phyloP scores from a whole-genome alignment of 192 early-diverging fungal genomes.

The Mortierella antarctica region DNA sequence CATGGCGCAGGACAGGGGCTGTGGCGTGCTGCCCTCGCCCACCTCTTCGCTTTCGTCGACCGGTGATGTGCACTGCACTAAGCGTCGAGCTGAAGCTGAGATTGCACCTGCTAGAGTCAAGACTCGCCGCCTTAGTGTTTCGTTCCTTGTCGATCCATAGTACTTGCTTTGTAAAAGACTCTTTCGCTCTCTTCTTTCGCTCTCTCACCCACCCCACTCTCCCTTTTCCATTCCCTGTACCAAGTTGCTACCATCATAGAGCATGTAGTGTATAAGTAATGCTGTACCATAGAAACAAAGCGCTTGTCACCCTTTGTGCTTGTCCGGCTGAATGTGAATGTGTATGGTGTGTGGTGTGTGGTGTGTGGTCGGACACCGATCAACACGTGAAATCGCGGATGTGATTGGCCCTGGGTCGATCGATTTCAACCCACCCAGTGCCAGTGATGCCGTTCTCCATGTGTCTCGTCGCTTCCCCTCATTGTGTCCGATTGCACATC shows the following conservation, averaged over 20 bases:
- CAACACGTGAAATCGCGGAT: too few species aligned
- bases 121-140: slow-evolving; percentile 41
- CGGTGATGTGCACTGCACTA: slow-evolving; percentile 16
- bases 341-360: too few species aligned
- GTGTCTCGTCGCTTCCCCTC: too few species aligned
- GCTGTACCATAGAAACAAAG: too few species aligned
- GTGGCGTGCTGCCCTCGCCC: slow-evolving; percentile 31
- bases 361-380: too few species aligned
- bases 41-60: slow-evolving; percentile 27
- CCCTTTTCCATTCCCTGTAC: not conserved
- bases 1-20: slow-evolving; percentile 27
- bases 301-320: too few species aligned
- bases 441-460: too few species aligned
- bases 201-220: not conserved
- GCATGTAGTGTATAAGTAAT: too few species aligned
- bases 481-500: not conserved
- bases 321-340: too few species aligned
- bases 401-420: too few species aligned
- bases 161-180: not conserved
- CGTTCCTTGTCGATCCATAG: slow-evolving; percentile 45
- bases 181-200: not conserved
- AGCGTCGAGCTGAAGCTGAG: slow-evolving; percentile 32
- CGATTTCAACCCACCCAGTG: too few species aligned
- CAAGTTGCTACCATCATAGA: too few species aligned
- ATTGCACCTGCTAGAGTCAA: slow-evolving; percentile 11